Base-by-base conservation (phyloP, 345 rosid genomes). In the Moringa oleifera region DNA sequence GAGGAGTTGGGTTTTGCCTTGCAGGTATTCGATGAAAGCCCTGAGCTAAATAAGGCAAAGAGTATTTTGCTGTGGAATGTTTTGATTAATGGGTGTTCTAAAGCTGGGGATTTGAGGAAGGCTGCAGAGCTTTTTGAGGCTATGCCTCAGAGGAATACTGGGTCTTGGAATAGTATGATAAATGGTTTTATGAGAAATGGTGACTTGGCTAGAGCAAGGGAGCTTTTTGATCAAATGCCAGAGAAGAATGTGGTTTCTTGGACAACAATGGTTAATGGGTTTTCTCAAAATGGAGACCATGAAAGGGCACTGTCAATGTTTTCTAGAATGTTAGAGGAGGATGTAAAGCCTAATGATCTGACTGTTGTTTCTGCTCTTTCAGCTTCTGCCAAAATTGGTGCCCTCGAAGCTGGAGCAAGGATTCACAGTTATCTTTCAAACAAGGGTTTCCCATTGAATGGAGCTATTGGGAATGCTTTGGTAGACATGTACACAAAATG, bases 11-110 rank as follows among this genome's bases (percentile, higher is more conserved):
- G 61, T 7, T 58, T 47, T 16, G 83, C 85, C 0, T 36, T 51
- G 45, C 84, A 81, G 59, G 64, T 81, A 80, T 85, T 87, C 57
- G 90, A 85, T 8, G 83, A 83, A 83, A 82, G 80, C 73, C 90
- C 84, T 51, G 75, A 67, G 0, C 67, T 70, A 57, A 67, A 71
- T n/a, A 68, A 79, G 57, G 37, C 28, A 4, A 75, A 58, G 62
- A 68, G 73, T 66, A 37, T 73, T 56, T 65, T 87, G 77, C 41
- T 85, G 57, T 81, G 87, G 87, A 87, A 87, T 75, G 86, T 85
- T 57, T 49, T 87, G 77, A 79, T 85, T 54, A 76, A 79, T 59
- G 88, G 88, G 61, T 87, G 22, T 52, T 77, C 84, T 77, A 76
- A 78, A 63, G 67, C 23, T 2, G 79, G 77, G 51, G 50, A 74